These are phyloP conservation scores for Lecanicillium sp. DNA, from an alignment of 2,329 filamentous ascomycete species.

Conservation along the genomic window DNA sequence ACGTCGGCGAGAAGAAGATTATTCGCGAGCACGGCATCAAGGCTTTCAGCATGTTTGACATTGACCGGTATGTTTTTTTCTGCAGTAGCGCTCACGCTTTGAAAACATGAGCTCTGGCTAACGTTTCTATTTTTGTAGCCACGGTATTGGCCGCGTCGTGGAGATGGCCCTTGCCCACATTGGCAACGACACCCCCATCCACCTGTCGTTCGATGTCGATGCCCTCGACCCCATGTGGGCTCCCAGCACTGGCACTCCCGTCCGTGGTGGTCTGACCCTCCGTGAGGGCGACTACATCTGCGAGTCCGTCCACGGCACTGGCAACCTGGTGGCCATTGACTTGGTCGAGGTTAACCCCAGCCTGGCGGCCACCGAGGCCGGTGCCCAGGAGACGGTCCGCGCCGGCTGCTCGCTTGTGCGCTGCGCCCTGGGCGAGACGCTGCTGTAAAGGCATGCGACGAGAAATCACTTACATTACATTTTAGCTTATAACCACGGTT, in stretches of 20 bases:
- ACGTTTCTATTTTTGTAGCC: slow-evolving; percentile 34
- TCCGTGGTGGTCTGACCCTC: slow-evolving; percentile 85
- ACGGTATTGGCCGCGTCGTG: slow-evolving; percentile 92
- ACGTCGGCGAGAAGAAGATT: slow-evolving; percentile 88
- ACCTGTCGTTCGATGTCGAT: slow-evolving; percentile 95
- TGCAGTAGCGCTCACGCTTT: background rate
- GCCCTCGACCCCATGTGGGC: slow-evolving; percentile 95
- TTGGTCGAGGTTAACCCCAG: slow-evolving; percentile 76
- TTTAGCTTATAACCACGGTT: background rate
- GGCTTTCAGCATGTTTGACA: slow-evolving; percentile 97
- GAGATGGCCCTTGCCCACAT: slow-evolving; percentile 98
- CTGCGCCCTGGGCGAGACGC: slow-evolving; percentile 84
- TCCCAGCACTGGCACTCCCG: slow-evolving; percentile 89
- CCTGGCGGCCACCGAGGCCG: slow-evolving; percentile 54
- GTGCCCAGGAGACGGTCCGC: slow-evolving; percentile 77
- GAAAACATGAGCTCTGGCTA: slow-evolving; percentile 4
- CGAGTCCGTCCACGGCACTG: slow-evolving; percentile 74
- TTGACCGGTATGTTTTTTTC: slow-evolving; percentile 62
- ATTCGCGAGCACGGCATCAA: slow-evolving; percentile 83
- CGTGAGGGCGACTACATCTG: slow-evolving; percentile 97
- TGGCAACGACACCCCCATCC: slow-evolving; percentile 88
- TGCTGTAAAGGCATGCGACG: slow-evolving; percentile 63
- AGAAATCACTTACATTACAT: background rate
- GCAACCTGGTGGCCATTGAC: slow-evolving; percentile 71
- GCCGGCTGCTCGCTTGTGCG: slow-evolving; percentile 87